These are phyloP conservation scores for Colletotrichum limetticola DNA, from an alignment of 2,329 filamentous ascomycete genomes.

Conservation along the genomic window DNA sequence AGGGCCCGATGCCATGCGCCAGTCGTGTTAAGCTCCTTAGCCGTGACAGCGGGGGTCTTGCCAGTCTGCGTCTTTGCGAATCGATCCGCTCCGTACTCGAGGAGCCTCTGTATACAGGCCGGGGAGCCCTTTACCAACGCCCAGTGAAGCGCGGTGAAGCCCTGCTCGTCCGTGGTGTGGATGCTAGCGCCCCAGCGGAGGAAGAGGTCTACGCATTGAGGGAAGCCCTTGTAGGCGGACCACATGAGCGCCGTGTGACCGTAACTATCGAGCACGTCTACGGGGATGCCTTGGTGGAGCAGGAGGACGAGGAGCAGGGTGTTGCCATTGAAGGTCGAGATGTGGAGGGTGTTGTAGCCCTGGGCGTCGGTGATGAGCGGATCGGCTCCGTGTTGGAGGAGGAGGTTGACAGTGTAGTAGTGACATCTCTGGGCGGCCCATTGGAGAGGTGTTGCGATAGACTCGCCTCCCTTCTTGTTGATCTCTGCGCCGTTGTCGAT, in stretches of 20 bases:
- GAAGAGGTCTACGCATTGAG: constrained; percentile 90
- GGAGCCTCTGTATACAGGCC: constrained; percentile 89
- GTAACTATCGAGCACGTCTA: constrained; percentile 89
- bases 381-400: constrained; percentile 92
- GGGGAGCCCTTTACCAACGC: constrained; percentile 92
- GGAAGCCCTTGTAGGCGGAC: constrained; percentile 97
- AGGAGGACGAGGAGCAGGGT: constrained; percentile 89
- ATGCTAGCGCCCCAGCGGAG: constrained; percentile 96
- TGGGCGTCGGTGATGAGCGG: constrained; percentile 92
- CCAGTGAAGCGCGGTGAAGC: constrained; percentile 96
- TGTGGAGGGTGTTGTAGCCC: constrained; percentile 97
- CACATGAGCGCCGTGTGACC: constrained; percentile 98
- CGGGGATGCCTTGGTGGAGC: constrained; percentile 93
- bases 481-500: constrained; percentile 87
- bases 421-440: constrained; percentile 98
- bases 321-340: constrained; percentile 97
- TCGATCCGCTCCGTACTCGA: constrained; percentile 95
- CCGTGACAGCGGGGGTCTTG: constrained; percentile 88
- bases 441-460: constrained; percentile 90
- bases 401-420: constrained; percentile 94
- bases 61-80: constrained; percentile 90
- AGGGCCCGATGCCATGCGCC: constrained; percentile 86
- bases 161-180: constrained; percentile 88
- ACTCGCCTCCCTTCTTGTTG: constrained; percentile 95
- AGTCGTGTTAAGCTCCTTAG: constrained; percentile 88